Base-by-base conservation (phyloP, 2,329 filamentous ascomycete genomes). In the Cladobotryum protrusum region DNA sequence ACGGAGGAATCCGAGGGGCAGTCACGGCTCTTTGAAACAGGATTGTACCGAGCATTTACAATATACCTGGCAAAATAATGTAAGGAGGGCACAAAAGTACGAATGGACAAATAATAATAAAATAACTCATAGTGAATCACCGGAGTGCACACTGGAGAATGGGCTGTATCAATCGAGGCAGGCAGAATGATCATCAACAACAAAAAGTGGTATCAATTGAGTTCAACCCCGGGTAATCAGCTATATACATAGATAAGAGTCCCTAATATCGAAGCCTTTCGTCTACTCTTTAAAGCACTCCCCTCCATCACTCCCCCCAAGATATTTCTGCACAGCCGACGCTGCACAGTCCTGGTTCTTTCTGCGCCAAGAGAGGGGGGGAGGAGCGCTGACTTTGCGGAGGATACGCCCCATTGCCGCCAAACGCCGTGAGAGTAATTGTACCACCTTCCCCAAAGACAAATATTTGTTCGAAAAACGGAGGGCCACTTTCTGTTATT, bases 201-300 rank as follows among this genome's bases (percentile, higher is more conserved):
- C 43, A 29, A 43, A 15, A 36, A 43, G 50, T 52, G 52, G 52
- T 54, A 54, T 54, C 52, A 54, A 54, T 50, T 48, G 39, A 45
- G 43, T 43, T 48, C 42, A 42, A 18, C 33, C 24, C 49, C 24
- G 24, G 24, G 24, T 29, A 29, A 9, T 29, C 24, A 29, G 24
- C 24, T 29, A 29, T 29, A 29, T 29, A 29, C 24, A 29, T 29
- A 29, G 20, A n/a, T n/a, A n/a, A n/a, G n/a, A 24, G 24, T 29
- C 24, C 24, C 24, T 29, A 29, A 29, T 6, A 8, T 8, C 24
- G 24, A 29, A 29, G 24, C 24, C 24, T 29, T 29, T 29, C 24
- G 24, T 29, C 24, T 29, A 8, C 24, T 29, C 24, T 29, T 29
- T 29, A 29, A 29, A 29, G 24, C 24, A 29, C 24, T 29, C 20